A percentile compares a stretch with the other conserved stretches of the same genome.
Conservation (phyloP, 2,329 filamentous ascomycete species). For the Microsporum audouinii region DNA sequence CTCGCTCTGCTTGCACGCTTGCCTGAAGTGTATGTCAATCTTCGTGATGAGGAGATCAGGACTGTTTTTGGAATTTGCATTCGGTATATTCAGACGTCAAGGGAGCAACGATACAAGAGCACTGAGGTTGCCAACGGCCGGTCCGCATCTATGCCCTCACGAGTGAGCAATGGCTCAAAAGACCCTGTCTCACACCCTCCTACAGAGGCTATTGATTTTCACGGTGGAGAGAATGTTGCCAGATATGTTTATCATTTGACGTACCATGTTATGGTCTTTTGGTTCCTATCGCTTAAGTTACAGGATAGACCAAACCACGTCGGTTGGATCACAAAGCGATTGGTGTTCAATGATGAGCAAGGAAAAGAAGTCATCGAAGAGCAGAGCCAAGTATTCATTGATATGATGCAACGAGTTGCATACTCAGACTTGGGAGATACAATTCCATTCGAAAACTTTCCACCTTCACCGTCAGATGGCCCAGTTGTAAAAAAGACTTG, state of each 20-base stretch:
- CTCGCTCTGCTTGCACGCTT: slow-evolving; percentile 78
- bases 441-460: slow-evolving; percentile 32
- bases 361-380: slow-evolving; percentile 72
- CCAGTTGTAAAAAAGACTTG: slow-evolving; percentile 38
- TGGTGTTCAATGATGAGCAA: slow-evolving; percentile 64
- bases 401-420: slow-evolving; percentile 83
- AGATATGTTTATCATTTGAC: slow-evolving; percentile 90
- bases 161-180: slow-evolving; percentile 35
- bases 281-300: slow-evolving; percentile 84
- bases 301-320: slow-evolving; percentile 74
- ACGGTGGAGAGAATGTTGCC: slow-evolving; percentile 61
- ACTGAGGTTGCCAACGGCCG: slow-evolving; percentile 25
- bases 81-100: slow-evolving; percentile 79
- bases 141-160: slow-evolving; percentile 25
- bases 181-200: slow-evolving; percentile 25
- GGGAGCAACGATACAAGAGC: slow-evolving; percentile 43
- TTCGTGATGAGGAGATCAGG: slow-evolving; percentile 82
- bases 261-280: slow-evolving; percentile 92
- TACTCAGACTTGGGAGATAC: slow-evolving; percentile 74
- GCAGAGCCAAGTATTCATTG: slow-evolving; percentile 83
- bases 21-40: slow-evolving; percentile 74
- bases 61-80: slow-evolving; percentile 94
- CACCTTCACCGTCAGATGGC: slow-evolving; percentile 32
- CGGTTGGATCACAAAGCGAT: slow-evolving; percentile 76
- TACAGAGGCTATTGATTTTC: slow-evolving; percentile 25